Conservation (phyloP, 2,329 filamentous ascomycete genomes). For the Xylaria sp. region DNA sequence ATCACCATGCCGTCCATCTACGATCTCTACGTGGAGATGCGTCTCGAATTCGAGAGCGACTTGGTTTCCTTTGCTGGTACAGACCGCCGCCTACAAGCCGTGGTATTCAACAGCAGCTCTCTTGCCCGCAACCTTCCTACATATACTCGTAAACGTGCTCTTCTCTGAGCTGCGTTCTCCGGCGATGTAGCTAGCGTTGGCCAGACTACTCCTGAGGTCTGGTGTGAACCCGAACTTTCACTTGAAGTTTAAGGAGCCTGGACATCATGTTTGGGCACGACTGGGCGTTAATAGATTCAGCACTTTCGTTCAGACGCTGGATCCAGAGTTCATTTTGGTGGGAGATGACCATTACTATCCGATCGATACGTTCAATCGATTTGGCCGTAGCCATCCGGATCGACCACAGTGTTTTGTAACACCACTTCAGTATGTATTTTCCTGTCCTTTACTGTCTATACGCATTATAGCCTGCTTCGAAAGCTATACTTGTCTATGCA, state of each 20-base stretch:
- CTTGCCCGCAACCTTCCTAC: not conserved
- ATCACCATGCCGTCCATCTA: not conserved
- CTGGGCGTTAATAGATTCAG: too few relatives aligned
- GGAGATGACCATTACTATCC: too few relatives aligned
- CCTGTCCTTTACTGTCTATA: too few relatives aligned
- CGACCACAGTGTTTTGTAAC: too few relatives aligned
- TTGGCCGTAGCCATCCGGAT: too few relatives aligned
- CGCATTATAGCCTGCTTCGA: too few relatives aligned
- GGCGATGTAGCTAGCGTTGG: not conserved
- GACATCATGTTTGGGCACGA: too few relatives aligned
- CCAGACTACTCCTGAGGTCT: conserved; percentile 1
- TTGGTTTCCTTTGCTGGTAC: not conserved
- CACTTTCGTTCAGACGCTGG: too few relatives aligned
- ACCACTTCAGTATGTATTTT: too few relatives aligned
- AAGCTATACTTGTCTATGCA: too few relatives aligned
- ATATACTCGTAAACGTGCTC: not conserved
- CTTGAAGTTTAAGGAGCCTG: not conserved
- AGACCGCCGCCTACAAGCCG: not conserved
- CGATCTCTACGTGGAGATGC: not conserved
- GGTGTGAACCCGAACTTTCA: conserved; percentile 8
- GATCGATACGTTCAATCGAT: too few relatives aligned
- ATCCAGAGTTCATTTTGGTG: too few relatives aligned
- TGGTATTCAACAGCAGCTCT: not conserved
- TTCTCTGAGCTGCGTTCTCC: conserved; percentile 1
- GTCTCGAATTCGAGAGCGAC: not conserved